phyloP scores from a whole-genome alignment of 2,329 filamentous ascomycete genomes.

The Fusarium bactridioides region DNA sequence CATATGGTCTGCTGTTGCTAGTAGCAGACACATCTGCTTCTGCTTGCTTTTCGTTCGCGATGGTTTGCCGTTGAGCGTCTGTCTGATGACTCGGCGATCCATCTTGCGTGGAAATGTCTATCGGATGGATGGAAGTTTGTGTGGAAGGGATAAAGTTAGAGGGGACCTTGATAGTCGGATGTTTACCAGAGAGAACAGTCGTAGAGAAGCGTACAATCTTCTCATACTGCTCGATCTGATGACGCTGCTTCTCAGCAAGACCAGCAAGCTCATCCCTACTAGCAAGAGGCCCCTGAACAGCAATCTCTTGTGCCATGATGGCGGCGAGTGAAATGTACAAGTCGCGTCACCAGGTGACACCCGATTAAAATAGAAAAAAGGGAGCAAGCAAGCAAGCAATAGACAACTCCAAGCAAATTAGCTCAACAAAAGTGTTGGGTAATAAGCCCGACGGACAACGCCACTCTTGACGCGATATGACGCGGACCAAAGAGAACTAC shows the following conservation, averaged over 20 bases:
- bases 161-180: slow-evolving; percentile 68
- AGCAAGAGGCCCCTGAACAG: slow-evolving; percentile 19
- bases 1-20: slow-evolving; percentile 48
- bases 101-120: slow-evolving; percentile 34
- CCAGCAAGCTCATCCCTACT: slow-evolving; percentile 35
- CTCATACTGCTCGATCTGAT: slow-evolving; percentile 74
- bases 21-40: slow-evolving; percentile 32
- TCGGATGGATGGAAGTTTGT: slow-evolving; percentile 28
- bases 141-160: slow-evolving; percentile 47
- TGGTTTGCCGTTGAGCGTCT: slow-evolving; percentile 48
- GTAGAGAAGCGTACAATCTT: slow-evolving; percentile 85
- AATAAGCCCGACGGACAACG: slow-evolving; percentile 18
- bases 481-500: slow-evolving; percentile 16
- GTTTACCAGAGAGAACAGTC: slow-evolving; percentile 79
- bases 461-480: slow-evolving; percentile 16
- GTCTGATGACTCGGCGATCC: slow-evolving; percentile 14
- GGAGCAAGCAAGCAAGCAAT: slow-evolving; percentile 10
- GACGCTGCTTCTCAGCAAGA: slow-evolving; percentile 57
- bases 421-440: slow-evolving; percentile 5
- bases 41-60: slow-evolving; percentile 47
- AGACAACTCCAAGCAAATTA: slow-evolving; percentile 12
- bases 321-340: slow-evolving; percentile 31
- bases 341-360: slow-evolving; percentile 32
- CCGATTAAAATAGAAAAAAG: neutral
- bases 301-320: slow-evolving; percentile 42